Percentiles rank a stretch among this genome's conserved stretches.
Evolutionary conservation across 352 stramenopile genomes (phyloP).

Genomic region (Phytophthora meadii): DNA sequence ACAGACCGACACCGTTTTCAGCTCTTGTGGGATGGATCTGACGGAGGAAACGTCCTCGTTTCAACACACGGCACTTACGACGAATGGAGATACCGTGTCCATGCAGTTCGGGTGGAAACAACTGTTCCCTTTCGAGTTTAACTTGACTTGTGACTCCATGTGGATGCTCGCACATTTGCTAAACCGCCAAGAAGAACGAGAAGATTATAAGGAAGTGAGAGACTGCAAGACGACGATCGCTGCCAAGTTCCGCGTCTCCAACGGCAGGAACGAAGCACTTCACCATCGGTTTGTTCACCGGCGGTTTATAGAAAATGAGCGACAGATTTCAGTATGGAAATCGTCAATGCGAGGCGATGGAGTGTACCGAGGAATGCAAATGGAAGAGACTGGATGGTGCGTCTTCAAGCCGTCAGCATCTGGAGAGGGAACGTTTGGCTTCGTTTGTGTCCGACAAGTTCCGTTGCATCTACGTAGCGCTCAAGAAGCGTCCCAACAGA

Average conservation of each 20-base stretch:
- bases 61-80: neutral
- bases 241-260: neutral
- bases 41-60: neutral
- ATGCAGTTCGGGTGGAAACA: slow-evolving; percentile 2
- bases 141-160: neutral
- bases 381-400: neutral
- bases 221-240: neutral
- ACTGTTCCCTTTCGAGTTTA: neutral
- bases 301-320: neutral
- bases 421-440: neutral
- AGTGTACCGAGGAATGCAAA: neutral
- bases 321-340: neutral
- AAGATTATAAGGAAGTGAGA: neutral
- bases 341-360: neutral
- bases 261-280: neutral
- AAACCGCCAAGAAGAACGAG: neutral
- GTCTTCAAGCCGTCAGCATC: neutral
- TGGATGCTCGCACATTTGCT: neutral
- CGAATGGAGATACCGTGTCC: neutral
- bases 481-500: no score
- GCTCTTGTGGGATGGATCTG: neutral
- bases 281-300: neutral
- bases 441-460: slow-evolving; percentile 10
- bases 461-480: neutral
- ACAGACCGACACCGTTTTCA: neutral